Base-by-base conservation (phyloP, 192 early-diverging fungal species). In the Phlyctochytrium bullatum region DNA sequence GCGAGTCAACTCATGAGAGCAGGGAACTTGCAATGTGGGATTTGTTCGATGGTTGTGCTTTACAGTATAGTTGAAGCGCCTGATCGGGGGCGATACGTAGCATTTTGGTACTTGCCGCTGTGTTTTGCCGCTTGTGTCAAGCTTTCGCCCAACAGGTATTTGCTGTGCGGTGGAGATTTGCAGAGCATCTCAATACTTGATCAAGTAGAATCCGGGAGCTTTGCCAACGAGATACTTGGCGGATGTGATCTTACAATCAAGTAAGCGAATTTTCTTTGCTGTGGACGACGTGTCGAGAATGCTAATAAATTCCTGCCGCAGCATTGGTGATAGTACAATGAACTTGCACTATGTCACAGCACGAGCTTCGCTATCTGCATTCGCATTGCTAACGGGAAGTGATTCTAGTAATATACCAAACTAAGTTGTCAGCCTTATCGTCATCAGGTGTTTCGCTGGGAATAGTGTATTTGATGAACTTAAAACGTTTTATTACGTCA, bases 171-270 rank as follows among this genome's bases (percentile, higher is more conserved):
- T 6, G 76, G 76, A 17, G 59, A 69, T 3, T 54, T 68, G 12
- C 31, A 59, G 20, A 36, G 61, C 23, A 35, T 78, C 16, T 50
- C 62, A 3, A 36, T 78, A 2, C 69, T 81, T 36, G 88, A 91
- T 68, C 78, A 90, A 23, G 72, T 88, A 31, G 79, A 86, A 34
- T 72, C 66, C 33, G 87, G 88, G 12, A 72, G 76, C 10, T 50
- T 74, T 31, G 83, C 78, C 1, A 73, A 75, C 0, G 87, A 88
- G 30, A 82, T 91, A 3, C 62, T 91, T 35, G 67, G 59, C 24
- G 89, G 86, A 62, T 74, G 79, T 4, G 74, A 87, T 12, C 80
- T 78, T 71, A 70, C 64, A 17, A 69, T 80, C 1, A 82, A 75
- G 81, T 82, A 80, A n/a, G 53, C 62, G 20, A 27, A 10, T 52